phyloP scores from a whole-genome alignment of 208 protist genomes.

The Acanthamoeba culbertsoni region DNA sequence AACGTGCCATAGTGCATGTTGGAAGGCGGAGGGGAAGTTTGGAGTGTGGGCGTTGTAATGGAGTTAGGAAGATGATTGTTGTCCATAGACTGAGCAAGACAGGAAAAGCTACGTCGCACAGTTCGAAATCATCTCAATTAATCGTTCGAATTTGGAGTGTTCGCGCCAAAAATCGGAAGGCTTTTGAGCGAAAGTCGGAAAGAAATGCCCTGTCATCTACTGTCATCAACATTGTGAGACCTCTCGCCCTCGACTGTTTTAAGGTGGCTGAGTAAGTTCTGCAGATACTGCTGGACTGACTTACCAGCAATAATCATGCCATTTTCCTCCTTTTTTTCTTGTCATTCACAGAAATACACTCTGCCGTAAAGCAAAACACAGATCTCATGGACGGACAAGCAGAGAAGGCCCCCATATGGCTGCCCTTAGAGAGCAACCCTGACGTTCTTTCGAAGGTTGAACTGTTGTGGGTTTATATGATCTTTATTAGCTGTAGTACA shows the following conservation, averaged over 20 bases:
- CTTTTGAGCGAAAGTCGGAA: neutral
- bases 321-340: too few relatives aligned
- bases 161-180: neutral
- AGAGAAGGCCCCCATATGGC: neutral
- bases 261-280: too few relatives aligned
- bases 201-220: too few relatives aligned
- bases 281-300: too few relatives aligned
- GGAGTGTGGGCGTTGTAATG: neutral
- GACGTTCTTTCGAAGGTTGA: conserved; percentile 46
- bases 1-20: neutral
- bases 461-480: too few relatives aligned
- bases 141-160: neutral
- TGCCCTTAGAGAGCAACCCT: conserved; percentile 50
- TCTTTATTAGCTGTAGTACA: too few relatives aligned
- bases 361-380: neutral
- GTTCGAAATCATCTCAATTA: too few relatives aligned
- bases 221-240: too few relatives aligned
- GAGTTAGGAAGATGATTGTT: neutral
- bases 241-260: too few relatives aligned
- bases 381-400: neutral
- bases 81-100: neutral
- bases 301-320: too few relatives aligned
- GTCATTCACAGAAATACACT: neutral
- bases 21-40: too few relatives aligned
- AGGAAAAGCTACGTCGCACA: neutral